phyloP scores from a whole-genome alignment of 148 eudicot genomes.

The Fallopia convolvulus region DNA sequence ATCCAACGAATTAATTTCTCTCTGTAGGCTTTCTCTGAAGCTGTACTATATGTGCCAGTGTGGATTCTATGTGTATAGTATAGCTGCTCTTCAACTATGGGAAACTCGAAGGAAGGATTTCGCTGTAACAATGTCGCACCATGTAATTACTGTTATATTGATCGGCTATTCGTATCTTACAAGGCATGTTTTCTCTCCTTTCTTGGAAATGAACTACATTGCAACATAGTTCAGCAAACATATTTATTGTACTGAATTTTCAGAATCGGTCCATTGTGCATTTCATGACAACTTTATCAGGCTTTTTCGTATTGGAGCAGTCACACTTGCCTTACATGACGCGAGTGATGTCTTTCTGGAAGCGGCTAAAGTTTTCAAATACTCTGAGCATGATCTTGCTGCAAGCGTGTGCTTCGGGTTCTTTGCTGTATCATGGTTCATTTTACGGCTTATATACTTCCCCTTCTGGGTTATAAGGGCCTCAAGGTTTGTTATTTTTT shows the following conservation, averaged over 20 bases:
- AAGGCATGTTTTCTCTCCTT: slow-evolving; percentile 34
- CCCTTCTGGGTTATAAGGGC: slow-evolving; percentile 81
- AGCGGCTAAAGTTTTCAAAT: slow-evolving; percentile 88
- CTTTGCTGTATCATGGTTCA: slow-evolving; percentile 85
- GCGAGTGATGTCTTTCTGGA: slow-evolving; percentile 90
- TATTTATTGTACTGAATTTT: not conserved
- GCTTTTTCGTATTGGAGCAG: slow-evolving; percentile 71
- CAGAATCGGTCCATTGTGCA: not conserved
- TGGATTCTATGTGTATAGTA: slow-evolving; percentile 89
- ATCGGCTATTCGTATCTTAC: slow-evolving; percentile 65
- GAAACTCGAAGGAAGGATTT: slow-evolving; percentile 95
- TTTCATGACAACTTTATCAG: slow-evolving; percentile 27
- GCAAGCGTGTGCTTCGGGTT: slow-evolving; percentile 78
- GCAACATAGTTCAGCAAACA: too few species aligned
- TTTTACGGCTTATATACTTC: slow-evolving; percentile 67
- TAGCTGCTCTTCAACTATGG: slow-evolving; percentile 83
- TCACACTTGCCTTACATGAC: slow-evolving; percentile 85
- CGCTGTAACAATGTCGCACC: slow-evolving; percentile 94
- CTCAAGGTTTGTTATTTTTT: slow-evolving; percentile 49
- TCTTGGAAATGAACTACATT: not conserved
- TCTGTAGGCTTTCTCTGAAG: slow-evolving; percentile 61
- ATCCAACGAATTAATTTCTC: not conserved
- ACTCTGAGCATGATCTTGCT: slow-evolving; percentile 82
- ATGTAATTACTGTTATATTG: slow-evolving; percentile 73
- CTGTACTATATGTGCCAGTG: slow-evolving; percentile 85